phyloP scores from a whole-genome alignment of 1,284 basidiomycete species.

The Coniophora puteana region DNA sequence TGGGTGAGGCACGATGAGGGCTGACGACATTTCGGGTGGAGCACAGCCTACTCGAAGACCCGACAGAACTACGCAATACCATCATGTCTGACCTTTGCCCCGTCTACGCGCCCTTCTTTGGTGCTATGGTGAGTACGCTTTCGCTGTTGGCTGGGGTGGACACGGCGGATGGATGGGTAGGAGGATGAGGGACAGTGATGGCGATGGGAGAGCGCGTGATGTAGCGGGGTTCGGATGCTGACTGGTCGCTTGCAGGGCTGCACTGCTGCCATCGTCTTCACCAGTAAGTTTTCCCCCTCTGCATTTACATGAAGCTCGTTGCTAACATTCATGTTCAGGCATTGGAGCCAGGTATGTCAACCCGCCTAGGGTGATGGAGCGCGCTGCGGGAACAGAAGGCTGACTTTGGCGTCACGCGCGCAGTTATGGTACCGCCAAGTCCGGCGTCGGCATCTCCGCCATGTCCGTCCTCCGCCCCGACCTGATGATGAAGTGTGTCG shows the following conservation, averaged over 20 bases:
- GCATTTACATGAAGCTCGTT: not conserved
- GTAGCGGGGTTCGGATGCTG: constrained; percentile 5
- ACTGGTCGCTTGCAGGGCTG: constrained; percentile 62
- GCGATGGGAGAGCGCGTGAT: not conserved
- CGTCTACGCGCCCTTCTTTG: constrained; percentile 96
- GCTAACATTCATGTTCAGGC: constrained; percentile 10
- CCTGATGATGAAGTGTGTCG: constrained; percentile 93
- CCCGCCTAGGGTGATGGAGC: too few species aligned
- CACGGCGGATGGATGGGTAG: not conserved
- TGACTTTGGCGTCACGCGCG: too few species aligned
- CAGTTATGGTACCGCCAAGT: constrained; percentile 96
- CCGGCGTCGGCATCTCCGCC: constrained; percentile 97
- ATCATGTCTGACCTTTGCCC: constrained; percentile 87
- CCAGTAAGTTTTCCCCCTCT: constrained; percentile 63
- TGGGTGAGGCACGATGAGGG: too few species aligned
- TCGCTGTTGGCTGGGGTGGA: too few species aligned
- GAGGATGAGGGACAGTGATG: too few species aligned
- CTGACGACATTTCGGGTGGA: too few species aligned
- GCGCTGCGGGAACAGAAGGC: constrained; percentile 8
- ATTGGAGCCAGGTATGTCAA: constrained; percentile 29
- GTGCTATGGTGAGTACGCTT: constrained; percentile 75
- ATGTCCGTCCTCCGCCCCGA: constrained; percentile 96
- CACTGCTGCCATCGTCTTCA: constrained; percentile 96
- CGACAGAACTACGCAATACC: too few species aligned
- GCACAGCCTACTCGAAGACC: too few species aligned